Percentiles rank a stretch among this genome's conserved stretches.
Evolutionary conservation across 257 asterid genomes (phyloP).

Genomic region (Vinca minor): DNA sequence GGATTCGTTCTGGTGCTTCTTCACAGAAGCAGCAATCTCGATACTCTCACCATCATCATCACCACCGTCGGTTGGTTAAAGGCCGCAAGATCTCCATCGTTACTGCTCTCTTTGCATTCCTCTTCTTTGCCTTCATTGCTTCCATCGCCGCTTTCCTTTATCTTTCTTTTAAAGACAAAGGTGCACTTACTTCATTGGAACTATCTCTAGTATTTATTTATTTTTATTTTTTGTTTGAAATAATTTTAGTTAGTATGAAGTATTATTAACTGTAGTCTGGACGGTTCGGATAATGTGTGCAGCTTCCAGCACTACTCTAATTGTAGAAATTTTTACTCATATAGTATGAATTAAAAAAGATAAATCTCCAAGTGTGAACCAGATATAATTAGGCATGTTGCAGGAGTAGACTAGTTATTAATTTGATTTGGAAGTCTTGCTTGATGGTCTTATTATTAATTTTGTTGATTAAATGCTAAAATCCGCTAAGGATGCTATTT

Average conservation of each 20-base stretch:
- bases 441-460: no score
- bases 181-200: conserved; percentile 17
- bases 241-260: neutral
- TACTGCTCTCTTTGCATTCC: conserved; percentile 43
- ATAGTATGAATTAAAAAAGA: no score
- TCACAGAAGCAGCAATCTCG: conserved; percentile 41
- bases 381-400: no score
- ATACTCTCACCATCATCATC: conserved; percentile 28
- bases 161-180: conserved; percentile 53
- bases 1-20: conserved; percentile 38
- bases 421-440: no score
- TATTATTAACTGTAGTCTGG: neutral
- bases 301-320: no score
- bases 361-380: no score
- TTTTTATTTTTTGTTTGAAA: conserved; percentile 2
- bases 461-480: no score
- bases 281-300: no score
- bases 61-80: conserved; percentile 62
- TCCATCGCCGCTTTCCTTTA: conserved; percentile 57
- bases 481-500: no score
- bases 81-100: conserved; percentile 65
- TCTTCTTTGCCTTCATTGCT: conserved; percentile 44
- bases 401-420: no score
- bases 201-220: neutral
- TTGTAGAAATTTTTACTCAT: no score